These are phyloP conservation scores for Daedalea quercina DNA, from an alignment of 768 basidiomycete species.

Conservation along the genomic window DNA sequence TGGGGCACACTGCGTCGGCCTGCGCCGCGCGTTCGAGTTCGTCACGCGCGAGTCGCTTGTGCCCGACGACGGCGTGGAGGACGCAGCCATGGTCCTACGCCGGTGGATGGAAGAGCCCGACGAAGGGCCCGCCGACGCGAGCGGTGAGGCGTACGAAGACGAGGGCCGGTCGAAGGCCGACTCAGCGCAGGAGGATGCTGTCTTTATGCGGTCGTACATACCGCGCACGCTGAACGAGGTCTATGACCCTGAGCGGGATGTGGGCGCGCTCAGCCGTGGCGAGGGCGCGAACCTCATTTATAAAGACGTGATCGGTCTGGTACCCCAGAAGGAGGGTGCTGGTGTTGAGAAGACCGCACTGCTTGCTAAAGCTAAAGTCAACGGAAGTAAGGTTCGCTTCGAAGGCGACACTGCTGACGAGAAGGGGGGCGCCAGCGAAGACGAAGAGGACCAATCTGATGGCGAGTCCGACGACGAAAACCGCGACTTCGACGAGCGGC, in stretches of 20 bases:
- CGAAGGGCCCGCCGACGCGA: slow-evolving; percentile 5
- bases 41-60: slow-evolving; percentile 54
- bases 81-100: slow-evolving; percentile 26
- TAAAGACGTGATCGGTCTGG: slow-evolving; percentile 76
- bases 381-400: not conserved
- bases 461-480: slow-evolving; percentile 28
- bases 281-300: slow-evolving; percentile 78
- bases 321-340: slow-evolving; percentile 27
- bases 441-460: slow-evolving; percentile 9
- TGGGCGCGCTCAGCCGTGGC: slow-evolving; percentile 65
- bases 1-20: slow-evolving; percentile 70
- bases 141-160: not conserved
- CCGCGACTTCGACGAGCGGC: slow-evolving; percentile 40
- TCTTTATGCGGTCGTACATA: slow-evolving; percentile 90
- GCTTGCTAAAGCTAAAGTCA: slow-evolving; percentile 10
- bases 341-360: slow-evolving; percentile 8
- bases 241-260: slow-evolving; percentile 91
- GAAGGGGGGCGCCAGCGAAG: slow-evolving; percentile 21
- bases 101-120: slow-evolving; percentile 42
- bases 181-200: slow-evolving; percentile 69
- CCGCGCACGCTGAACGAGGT: slow-evolving; percentile 90
- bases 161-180: not conserved
- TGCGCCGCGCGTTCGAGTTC: slow-evolving; percentile 85
- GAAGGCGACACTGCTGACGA: slow-evolving; percentile 12
- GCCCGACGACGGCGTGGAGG: slow-evolving; percentile 21